phyloP scores from a whole-genome alignment of 495 filamentous ascomycete species.

The Achaetomiella virescens region DNA sequence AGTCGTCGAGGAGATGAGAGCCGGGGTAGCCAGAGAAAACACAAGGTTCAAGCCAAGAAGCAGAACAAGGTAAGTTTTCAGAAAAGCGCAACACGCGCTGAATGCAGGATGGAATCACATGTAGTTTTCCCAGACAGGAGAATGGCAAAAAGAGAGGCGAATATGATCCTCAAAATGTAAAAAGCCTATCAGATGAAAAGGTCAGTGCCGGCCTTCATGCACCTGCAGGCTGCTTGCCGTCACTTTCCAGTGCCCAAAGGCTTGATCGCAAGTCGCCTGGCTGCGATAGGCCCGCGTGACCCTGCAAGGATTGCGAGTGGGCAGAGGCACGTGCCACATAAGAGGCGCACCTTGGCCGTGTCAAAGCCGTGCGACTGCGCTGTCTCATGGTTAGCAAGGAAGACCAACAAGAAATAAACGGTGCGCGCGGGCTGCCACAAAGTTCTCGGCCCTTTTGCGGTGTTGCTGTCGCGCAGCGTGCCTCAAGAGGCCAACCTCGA shows the following conservation, averaged over 20 bases:
- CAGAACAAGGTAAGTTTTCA: background rate
- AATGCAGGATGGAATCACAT: background rate
- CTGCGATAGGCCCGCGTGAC: slow-evolving; percentile 30
- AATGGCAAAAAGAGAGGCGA: background rate
- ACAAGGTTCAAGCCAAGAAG: background rate
- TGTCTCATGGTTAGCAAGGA: too few relatives aligned
- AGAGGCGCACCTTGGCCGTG: background rate
- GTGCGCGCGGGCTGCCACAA: too few relatives aligned
- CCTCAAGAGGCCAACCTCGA: too few relatives aligned
- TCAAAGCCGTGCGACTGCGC: background rate
- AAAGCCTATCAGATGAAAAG: background rate
- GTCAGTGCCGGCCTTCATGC: background rate
- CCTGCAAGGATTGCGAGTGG: slow-evolving; percentile 22
- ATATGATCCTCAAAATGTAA: background rate
- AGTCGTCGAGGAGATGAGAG: background rate
- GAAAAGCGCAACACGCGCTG: background rate
- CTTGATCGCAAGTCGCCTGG: slow-evolving; percentile 25
- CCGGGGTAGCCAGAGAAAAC: background rate
- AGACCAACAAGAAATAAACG: too few relatives aligned
- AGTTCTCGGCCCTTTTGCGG: too few relatives aligned
- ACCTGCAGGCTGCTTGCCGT: slow-evolving; percentile 8
- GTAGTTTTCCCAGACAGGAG: background rate
- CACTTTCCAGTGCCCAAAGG: slow-evolving; percentile 16
- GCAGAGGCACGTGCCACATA: slow-evolving; percentile 25
- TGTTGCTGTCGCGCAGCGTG: too few relatives aligned